Base-by-base conservation (phyloP, 2,329 filamentous ascomycete genomes). In the Macrophomina tecta region DNA sequence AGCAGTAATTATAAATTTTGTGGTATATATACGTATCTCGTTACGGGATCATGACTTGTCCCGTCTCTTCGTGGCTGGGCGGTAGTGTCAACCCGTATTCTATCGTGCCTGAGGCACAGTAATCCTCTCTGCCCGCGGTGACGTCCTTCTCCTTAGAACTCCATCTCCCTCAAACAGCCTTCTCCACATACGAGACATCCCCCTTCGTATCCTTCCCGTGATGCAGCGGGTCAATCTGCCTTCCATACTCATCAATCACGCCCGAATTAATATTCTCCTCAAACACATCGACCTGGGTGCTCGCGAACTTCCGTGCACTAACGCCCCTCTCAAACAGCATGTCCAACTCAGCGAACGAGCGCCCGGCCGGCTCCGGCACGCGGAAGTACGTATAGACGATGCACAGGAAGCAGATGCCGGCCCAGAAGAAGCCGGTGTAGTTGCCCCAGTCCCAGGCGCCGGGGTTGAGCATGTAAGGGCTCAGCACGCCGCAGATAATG, bases 381-480 rank as follows among this genome's bases (percentile, higher is more conserved):
- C 91, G 86, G 83, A 93, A 94, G 75, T 88, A 94, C 0, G 90
- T 90, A 80, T 94, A 97, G 16, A 95, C 80, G 73, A 94, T 88
- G 81, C 91, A 95, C 65, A 89, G 79, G 80, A 93, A 92, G 79
- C 91, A 94, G 67, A 92, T 89, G 0, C 89, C 91, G 14, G 88
- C 89, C 91, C 93, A 93, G 83, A 96, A 96, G 81, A 97, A 96
- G 34, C 93, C 93, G 0, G 93, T 87, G 73, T 87, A 95, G 80
- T 95, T 95, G 68, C 87, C 85, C 93, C 93, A 97, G 79, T 96
- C 83, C 93, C 94, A 97, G 0, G 88, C 90, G 1, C 83, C 85
- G 0, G 93, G 92, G 80, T 97, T 97, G 49, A 97, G 85, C 93
- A 97, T 97, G 80, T 96, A 97, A 0, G 93, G 93, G 0, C 92